These are phyloP conservation scores for Termitomyces sp. DNA, from an alignment of 768 basidiomycete species.

Conservation along the genomic window DNA sequence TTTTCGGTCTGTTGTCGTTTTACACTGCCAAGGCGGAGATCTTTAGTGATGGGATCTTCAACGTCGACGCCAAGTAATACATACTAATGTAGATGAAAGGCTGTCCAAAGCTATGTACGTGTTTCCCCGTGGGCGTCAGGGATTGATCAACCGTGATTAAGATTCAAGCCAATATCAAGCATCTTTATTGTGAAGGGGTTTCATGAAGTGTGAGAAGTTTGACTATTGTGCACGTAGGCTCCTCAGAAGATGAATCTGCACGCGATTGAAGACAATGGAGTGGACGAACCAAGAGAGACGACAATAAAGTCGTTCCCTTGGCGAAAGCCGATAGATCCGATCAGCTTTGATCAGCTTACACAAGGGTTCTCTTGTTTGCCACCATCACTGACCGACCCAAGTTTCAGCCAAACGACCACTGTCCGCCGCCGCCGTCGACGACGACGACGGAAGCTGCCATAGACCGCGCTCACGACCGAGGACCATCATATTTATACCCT, in stretches of 20 bases:
- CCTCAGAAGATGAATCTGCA: too few relatives aligned
- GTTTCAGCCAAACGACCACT: conserved; percentile 9
- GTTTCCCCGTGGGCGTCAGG: too few relatives aligned
- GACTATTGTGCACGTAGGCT: background rate
- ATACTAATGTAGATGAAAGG: background rate
- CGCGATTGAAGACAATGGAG: too few relatives aligned
- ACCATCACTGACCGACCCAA: conserved; percentile 3
- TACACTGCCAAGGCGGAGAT: background rate
- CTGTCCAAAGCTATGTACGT: conserved; percentile 1
- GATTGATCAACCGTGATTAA: background rate
- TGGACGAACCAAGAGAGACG: too few relatives aligned
- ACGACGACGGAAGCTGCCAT: conserved; percentile 7
- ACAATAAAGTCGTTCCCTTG: conserved; percentile 11
- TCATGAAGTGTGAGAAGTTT: background rate
- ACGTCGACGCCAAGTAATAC: too few relatives aligned
- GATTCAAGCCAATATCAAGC: background rate
- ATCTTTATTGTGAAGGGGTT: background rate
- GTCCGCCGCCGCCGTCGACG: conserved; percentile 8
- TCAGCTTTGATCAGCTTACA: conserved; percentile 15
- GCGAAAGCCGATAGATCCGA: conserved; percentile 21
- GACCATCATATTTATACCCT: conserved; percentile 6
- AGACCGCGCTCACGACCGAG: background rate
- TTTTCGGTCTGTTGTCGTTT: background rate
- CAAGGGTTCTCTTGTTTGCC: conserved; percentile 9
- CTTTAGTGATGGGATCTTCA: background rate